Percentiles rank a stretch among this genome's conserved stretches.
phyloP scores from a whole-genome alignment of 2,329 filamentous ascomycete species.

The Microthyrium microscopicum region DNA sequence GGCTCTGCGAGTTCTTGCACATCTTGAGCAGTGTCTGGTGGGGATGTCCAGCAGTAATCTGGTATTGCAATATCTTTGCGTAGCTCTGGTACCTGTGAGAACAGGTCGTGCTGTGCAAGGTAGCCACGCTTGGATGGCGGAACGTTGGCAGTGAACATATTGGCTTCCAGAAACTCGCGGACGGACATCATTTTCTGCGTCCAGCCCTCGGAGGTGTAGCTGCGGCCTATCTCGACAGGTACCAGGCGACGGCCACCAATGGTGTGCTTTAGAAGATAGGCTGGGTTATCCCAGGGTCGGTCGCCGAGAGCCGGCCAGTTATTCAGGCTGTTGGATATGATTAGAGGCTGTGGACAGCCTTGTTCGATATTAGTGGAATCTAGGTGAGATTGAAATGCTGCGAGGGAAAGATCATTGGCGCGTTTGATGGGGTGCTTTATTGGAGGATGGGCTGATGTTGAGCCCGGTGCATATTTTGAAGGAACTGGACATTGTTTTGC shows the following conservation, averaged over 20 bases:
- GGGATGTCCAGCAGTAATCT: constrained; percentile 65
- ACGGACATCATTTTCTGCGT: constrained; percentile 68
- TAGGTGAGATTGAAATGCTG: constrained; percentile 16
- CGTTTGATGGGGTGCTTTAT: constrained; percentile 14
- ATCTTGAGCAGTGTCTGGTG: constrained; percentile 36
- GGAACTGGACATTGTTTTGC: background rate
- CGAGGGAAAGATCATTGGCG: constrained; percentile 11
- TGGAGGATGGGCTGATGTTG: constrained; percentile 10
- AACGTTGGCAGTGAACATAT: constrained; percentile 30
- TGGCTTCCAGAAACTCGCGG: constrained; percentile 46
- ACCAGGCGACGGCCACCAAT: constrained; percentile 65
- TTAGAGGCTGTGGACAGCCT: constrained; percentile 36
- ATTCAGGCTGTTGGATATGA: constrained; percentile 49
- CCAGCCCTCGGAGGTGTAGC: constrained; percentile 77
- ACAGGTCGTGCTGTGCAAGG: constrained; percentile 80
- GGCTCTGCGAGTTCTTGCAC: no score
- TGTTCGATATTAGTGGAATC: background rate
- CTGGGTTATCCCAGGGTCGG: constrained; percentile 49
- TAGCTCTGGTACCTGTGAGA: constrained; percentile 64
- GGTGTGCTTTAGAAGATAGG: constrained; percentile 59
- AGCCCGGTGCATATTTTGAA: constrained; percentile 13
- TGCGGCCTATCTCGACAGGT: constrained; percentile 70
- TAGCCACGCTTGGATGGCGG: constrained; percentile 37
- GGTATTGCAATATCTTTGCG: constrained; percentile 62
- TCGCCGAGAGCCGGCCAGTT: constrained; percentile 62